Evolutionary conservation across 257 asterid species (phyloP), one percentile per base, ranked within the genome.

Genomic region (Solanum pinnatisectum): DNA sequence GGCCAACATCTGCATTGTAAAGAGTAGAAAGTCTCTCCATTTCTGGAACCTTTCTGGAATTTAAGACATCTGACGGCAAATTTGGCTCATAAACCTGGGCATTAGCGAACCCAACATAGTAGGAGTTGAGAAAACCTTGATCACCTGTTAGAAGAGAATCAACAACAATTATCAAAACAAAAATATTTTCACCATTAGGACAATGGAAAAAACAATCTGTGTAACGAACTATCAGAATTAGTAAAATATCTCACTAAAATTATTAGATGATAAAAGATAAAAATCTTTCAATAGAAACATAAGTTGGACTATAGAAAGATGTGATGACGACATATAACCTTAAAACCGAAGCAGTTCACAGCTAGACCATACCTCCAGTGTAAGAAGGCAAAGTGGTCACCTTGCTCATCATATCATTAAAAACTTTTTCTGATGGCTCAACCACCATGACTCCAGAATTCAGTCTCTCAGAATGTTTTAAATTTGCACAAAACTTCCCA

Each of bases 1-100:
- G 99, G 85, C 99, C 99, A 93, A 97, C 99, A 94, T 97, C 99
- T 74, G 99, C 99, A 96, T 97, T 97, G 76, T 95, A 97, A 83
- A 97, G 65, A 76, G 99, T 97, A 65, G 99, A 97, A 91, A 97
- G 98, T 89, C 99, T 94, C 95, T 96, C 99, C 99, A 97, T 97
- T 93, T 93, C 89, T 44, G 99, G 98, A 88, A 68, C 88, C 49
- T 97, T 94, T 90, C 99, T 95, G 87, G 99, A 93, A 68, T 93
- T 94, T 89, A 97, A 92, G 83, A 92, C 95, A 84, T 95, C 98
- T 16, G 89, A 89, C 73, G 98, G 73, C 56, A 93, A 91, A 84
- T 90, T 89, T 60, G 99, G 99, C 88, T 97, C 96, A 87, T 96
- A 97, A 68, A 97, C 86, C 86, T 90, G 99, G 78, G 99, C 98